Evolutionary conservation across 2,329 filamentous ascomycete species (phyloP), one percentile per base, ranked within the genome.

Genomic region (Triangularia verruculosa): DNA sequence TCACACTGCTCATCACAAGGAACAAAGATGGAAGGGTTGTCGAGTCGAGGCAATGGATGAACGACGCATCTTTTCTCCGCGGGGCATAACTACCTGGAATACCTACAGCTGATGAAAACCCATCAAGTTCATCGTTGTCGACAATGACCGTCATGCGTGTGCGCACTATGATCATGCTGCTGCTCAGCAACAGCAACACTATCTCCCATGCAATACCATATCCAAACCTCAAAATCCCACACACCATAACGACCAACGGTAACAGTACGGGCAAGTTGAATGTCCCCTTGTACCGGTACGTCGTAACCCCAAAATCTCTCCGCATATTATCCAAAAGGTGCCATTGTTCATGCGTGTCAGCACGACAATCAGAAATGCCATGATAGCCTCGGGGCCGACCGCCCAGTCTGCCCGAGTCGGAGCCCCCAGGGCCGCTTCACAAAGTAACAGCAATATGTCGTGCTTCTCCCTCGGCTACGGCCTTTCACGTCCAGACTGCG

Each of bases 401-500:
- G 1, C 30, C 9, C 20, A 22, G 25, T 15, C 20, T 24, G n/a
- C 11, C 56, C 30, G 30, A n/a, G 22, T 24, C 32, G 28, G 13
- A 22, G 15, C 34, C 32, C 17, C 27, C 27, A 28, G 20, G 1
- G 13, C 54, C 28, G 27, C 54, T 11, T 32, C 28, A 51, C 27
- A 43, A 30, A 47, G 39, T 47, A 47, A 47, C 39, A 47, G 39
- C 39, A 47, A 47, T 47, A 47, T 47, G 39, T 47, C 39, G 39
- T 47, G 39, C 39, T 47, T 47, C 39, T 17, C 39, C n/a, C 39
- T 47, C n/a, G 39, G 39, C n/a, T 47, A 57, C 22, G 72, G 72
- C 17, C 70, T 74, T 11, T 52, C 17, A 24, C n/a, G 34, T 3
- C 63, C 64, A 1, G 72, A 74, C 66, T 74, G 72, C 66, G 58